These are phyloP conservation scores for Aspergillus tubingensis DNA, from an alignment of 2,329 filamentous ascomycete genomes.

Conservation along the genomic window DNA sequence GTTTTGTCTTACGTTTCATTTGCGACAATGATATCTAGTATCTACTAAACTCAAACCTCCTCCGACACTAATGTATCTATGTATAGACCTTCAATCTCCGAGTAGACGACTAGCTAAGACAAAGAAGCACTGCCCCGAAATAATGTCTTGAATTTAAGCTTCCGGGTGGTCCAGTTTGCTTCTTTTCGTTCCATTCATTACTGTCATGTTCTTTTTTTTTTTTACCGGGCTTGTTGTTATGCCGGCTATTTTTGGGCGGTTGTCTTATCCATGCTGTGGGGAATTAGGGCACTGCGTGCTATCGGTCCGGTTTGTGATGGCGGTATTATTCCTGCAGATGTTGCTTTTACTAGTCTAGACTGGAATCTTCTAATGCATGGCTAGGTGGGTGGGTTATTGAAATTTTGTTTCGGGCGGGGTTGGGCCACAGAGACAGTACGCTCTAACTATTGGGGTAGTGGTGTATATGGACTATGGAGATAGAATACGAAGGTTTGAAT, in stretches of 20 bases:
- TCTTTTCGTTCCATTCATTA: too few species aligned
- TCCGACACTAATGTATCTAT: too few species aligned
- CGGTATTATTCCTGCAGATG: not conserved
- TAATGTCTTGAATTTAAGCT: too few species aligned
- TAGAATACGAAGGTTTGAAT: too few species aligned
- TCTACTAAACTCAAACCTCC: too few species aligned
- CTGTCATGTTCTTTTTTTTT: too few species aligned
- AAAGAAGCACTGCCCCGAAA: too few species aligned
- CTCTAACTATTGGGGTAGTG: not conserved
- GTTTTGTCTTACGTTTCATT: too few species aligned
- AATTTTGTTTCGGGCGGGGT: not conserved
- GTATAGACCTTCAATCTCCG: too few species aligned
- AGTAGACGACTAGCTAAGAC: too few species aligned
- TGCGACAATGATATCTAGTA: too few species aligned
- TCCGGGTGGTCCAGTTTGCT: too few species aligned
- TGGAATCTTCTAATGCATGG: not conserved
- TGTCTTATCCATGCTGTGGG: conserved; percentile 1
- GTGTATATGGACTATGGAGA: not conserved
- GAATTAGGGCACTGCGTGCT: not conserved
- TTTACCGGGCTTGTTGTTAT: not conserved
- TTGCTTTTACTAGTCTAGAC: not conserved
- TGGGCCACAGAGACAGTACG: not conserved
- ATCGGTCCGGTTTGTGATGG: not conserved
- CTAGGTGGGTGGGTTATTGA: not conserved
- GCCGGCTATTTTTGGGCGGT: conserved; percentile 5